These are phyloP conservation scores for Mentha longifolia DNA, from an alignment of 257 asterid genomes.

Conservation along the genomic window DNA sequence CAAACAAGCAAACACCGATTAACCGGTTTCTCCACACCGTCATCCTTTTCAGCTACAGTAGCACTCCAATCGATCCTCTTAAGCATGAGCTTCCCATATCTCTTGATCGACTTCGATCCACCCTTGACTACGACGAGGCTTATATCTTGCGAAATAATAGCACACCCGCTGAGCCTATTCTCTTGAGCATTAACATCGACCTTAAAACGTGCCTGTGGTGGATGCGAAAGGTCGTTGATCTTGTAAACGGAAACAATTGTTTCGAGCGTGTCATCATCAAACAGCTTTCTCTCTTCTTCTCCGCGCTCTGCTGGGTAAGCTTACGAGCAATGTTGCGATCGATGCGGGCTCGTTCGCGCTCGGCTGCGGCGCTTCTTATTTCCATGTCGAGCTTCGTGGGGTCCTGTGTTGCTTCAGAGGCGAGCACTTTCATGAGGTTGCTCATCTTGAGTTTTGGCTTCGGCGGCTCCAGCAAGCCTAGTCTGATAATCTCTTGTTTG, in stretches of 20 bases:
- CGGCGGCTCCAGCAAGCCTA: constrained; percentile 88
- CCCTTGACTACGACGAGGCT: constrained; percentile 92
- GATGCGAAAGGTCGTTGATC: constrained; percentile 84
- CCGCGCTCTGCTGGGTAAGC: constrained; percentile 98
- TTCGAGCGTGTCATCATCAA: constrained; percentile 60
- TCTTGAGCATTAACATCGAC: constrained; percentile 92
- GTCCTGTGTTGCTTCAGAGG: constrained; percentile 97
- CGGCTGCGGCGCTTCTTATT: constrained; percentile 94
- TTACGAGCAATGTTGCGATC: constrained; percentile 90
- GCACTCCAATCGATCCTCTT: constrained; percentile 88
- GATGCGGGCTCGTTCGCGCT: constrained; percentile 95
- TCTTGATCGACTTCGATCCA: constrained; percentile 77
- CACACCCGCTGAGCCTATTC: constrained; percentile 82
- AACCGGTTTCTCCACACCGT: constrained; percentile 57
- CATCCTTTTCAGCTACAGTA: constrained; percentile 58
- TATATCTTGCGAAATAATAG: constrained; percentile 74
- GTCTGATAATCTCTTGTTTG: constrained; percentile 91
- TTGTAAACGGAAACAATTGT: constrained; percentile 80
- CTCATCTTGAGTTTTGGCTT: constrained; percentile 94
- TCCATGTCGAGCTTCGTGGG: constrained; percentile 97
- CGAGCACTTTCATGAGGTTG: constrained; percentile 95
- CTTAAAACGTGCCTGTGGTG: constrained; percentile 84
- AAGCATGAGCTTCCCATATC: constrained; percentile 93
- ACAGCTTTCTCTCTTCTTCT: constrained; percentile 87
- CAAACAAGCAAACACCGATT: constrained; percentile 87